These are phyloP conservation scores for Heterobasidion parviporum DNA, from an alignment of 1,284 basidiomycete species.

Conservation along the genomic window DNA sequence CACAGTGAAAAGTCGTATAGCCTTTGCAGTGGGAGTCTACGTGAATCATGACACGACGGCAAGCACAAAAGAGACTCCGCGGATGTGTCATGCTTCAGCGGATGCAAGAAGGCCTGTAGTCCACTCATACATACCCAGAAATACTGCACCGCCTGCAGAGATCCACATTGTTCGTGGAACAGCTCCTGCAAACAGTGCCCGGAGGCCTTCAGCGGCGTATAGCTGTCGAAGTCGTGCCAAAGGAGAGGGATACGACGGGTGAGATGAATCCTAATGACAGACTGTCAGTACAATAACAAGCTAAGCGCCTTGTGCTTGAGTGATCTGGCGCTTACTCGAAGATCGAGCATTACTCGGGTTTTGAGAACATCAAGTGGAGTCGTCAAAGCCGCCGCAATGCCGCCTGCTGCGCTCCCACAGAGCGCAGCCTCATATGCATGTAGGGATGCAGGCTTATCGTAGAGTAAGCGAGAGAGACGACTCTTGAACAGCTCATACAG, in stretches of 20 bases:
- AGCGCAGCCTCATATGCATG: slow-evolving; percentile 81
- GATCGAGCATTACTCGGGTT: slow-evolving; percentile 94
- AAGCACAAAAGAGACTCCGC: neutral
- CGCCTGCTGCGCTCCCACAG: slow-evolving; percentile 90
- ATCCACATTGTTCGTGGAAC: slow-evolving; percentile 95
- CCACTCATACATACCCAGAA: slow-evolving; percentile 92
- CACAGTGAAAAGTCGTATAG: neutral
- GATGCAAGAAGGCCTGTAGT: slow-evolving; percentile 17
- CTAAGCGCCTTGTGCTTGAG: neutral
- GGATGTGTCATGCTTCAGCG: slow-evolving; percentile 1
- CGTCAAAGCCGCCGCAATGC: slow-evolving; percentile 82
- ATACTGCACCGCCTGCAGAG: slow-evolving; percentile 93
- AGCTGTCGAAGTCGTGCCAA: slow-evolving; percentile 54
- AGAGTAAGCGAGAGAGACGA: slow-evolving; percentile 41
- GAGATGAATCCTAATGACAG: slow-evolving; percentile 34
- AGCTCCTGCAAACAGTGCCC: slow-evolving; percentile 80
- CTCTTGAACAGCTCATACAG: slow-evolving; percentile 88
- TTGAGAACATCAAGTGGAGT: slow-evolving; percentile 97
- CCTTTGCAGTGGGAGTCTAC: neutral
- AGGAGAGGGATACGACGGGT: slow-evolving; percentile 47
- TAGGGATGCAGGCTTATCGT: slow-evolving; percentile 40
- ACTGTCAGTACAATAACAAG: slow-evolving; percentile 1
- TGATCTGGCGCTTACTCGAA: slow-evolving; percentile 44
- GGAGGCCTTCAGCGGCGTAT: slow-evolving; percentile 63
- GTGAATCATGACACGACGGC: neutral